These are phyloP conservation scores for Phytophthora pinifolia DNA, from an alignment of 352 stramenopile genomes.

Conservation along the genomic window DNA sequence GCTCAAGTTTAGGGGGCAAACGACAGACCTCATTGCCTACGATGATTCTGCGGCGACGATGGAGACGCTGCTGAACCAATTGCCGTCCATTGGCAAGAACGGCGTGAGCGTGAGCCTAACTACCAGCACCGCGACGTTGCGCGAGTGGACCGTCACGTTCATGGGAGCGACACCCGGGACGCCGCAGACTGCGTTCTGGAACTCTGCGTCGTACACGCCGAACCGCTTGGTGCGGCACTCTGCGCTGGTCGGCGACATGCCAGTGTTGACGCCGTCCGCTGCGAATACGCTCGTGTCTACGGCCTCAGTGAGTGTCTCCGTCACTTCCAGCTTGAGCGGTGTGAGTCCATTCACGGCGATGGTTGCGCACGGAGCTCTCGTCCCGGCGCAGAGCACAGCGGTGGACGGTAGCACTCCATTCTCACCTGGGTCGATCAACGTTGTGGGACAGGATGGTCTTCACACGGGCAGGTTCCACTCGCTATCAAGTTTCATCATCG, in stretches of 20 bases:
- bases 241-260: conserved; percentile 56
- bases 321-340: conserved; percentile 30
- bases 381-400: conserved; percentile 65
- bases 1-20: conserved; percentile 67
- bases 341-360: conserved; percentile 53
- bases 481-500: conserved; percentile 88
- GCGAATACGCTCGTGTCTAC: conserved; percentile 39
- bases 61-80: conserved; percentile 66
- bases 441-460: conserved; percentile 57
- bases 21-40: conserved; percentile 64
- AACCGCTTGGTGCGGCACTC: conserved; percentile 45
- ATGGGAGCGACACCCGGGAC: conserved; percentile 38
- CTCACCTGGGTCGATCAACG: conserved; percentile 61
- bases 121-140: conserved; percentile 13
- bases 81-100: conserved; percentile 51
- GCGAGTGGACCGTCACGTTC: conserved; percentile 70
- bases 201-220: conserved; percentile 52
- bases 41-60: conserved; percentile 61
- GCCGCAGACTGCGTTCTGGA: conserved; percentile 69
- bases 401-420: conserved; percentile 56
- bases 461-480: conserved; percentile 71
- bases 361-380: conserved; percentile 61
- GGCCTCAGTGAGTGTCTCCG: conserved; percentile 19
- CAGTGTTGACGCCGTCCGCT: conserved; percentile 26
- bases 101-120: conserved; percentile 40